Base-by-base conservation (phyloP, 2,329 filamentous ascomycete species). In the Xylariaceae sp. region DNA sequence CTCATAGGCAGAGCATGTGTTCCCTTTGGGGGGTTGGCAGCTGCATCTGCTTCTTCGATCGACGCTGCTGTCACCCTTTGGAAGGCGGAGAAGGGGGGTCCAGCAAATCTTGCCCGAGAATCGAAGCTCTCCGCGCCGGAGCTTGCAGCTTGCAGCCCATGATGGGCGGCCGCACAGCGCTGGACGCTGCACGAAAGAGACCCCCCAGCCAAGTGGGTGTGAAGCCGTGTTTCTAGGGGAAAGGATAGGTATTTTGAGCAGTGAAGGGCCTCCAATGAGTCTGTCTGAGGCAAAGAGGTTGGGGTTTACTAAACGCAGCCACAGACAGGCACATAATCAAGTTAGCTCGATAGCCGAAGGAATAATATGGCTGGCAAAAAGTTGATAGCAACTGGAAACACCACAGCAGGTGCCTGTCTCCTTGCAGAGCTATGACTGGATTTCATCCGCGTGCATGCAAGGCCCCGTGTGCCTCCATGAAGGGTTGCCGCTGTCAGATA, bases 401-500 rank as follows among this genome's bases (percentile, higher is more conserved):
- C n/a, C n/a, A n/a, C n/a, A n/a, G n/a, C n/a, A n/a, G n/a, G n/a
- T n/a, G n/a, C n/a, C 12, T 9, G 8, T 16, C 16, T 15, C 9
- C 19, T 4, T 37, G 34, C 22, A 18, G 26, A 32, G 39, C 41
- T 40, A 45, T 49, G 44, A 50, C 48, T n/a, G n/a, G n/a, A n/a
- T n/a, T 49, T 52, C 53, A 49, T 50, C 43, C 49, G 43, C 43
- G 45, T 50, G 49, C 49, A 50, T 54, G 49, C 48, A 53, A 41
- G 41, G 16, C 39, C 37, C 47, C 35, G 39, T 38, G 43, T 49
- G 41, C n/a, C 39, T 7, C 30, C 30, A 17, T 32, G 42, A 33
- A 43, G 42, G 43, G 43, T 48, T 51, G 42, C 45, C 42, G 29
- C 45, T 49, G 46, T 54, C 54, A 56, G 50, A 53, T 55, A 52